A percentile compares a stretch with the other conserved stretches of the same genome.
phyloP scores from a whole-genome alignment of 2,329 filamentous ascomycete species.

The Colletotrichum echinochloae region DNA sequence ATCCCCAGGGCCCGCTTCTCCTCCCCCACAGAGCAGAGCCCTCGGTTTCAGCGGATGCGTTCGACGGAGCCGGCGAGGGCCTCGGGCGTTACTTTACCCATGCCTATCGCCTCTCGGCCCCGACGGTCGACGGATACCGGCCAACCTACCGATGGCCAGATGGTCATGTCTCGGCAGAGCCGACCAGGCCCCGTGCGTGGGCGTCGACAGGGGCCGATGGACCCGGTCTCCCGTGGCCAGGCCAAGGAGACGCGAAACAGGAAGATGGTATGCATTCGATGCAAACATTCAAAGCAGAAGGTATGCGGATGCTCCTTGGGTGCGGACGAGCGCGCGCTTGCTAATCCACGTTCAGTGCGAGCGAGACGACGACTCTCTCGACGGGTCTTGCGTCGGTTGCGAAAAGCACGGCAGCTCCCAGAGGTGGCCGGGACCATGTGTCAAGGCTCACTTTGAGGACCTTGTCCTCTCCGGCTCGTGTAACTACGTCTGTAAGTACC shows the following conservation, averaged over 20 bases:
- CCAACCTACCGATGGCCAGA: neutral
- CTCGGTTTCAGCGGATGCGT: neutral
- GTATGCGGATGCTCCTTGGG: neutral
- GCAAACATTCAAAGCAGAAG: slow-evolving; percentile 37
- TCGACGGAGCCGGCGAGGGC: neutral
- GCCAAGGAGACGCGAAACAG: slow-evolving; percentile 38
- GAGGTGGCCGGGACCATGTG: slow-evolving; percentile 49
- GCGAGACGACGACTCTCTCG: slow-evolving; percentile 12
- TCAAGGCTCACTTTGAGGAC: slow-evolving; percentile 56
- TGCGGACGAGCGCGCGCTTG: neutral
- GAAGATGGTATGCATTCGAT: slow-evolving; percentile 41
- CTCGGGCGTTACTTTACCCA: neutral
- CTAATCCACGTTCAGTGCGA: slow-evolving; percentile 21
- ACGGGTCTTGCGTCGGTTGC: slow-evolving; percentile 34
- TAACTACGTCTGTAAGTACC: slow-evolving; percentile 57
- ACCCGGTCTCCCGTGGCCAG: slow-evolving; percentile 16
- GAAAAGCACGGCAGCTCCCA: slow-evolving; percentile 19
- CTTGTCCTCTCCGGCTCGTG: slow-evolving; percentile 58
- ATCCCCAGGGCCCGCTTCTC: neutral
- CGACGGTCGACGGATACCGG: neutral
- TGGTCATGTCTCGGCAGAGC: neutral
- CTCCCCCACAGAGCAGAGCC: neutral
- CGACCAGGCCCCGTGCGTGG: slow-evolving; percentile 26
- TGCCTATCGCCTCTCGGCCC: slow-evolving; percentile 9
- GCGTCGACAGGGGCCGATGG: slow-evolving; percentile 34